Conservation (phyloP, 2,329 filamentous ascomycete genomes). For the Cladorrhinum sp. region DNA sequence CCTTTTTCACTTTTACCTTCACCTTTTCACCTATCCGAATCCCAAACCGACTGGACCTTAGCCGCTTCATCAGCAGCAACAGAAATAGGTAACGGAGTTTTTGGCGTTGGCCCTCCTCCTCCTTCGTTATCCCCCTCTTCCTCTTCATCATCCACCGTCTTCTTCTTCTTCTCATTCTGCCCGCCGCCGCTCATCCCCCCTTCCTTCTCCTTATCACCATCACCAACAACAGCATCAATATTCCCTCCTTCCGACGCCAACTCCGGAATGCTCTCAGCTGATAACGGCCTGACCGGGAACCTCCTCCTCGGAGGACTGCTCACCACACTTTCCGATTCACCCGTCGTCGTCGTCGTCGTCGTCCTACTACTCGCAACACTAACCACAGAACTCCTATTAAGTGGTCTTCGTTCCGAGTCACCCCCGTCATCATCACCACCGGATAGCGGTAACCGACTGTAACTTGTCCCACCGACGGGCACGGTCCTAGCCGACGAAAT, state of each 20-base stretch:
- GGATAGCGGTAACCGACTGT: not conserved
- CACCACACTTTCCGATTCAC: not conserved
- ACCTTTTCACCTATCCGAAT: not conserved
- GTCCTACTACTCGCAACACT: not conserved
- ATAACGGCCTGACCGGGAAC: slow-evolving; percentile 1
- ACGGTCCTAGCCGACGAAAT: not conserved
- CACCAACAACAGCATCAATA: not conserved
- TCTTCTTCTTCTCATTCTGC: not conserved
- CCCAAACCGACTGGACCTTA: slow-evolving; percentile 13
- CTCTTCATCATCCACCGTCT: not conserved
- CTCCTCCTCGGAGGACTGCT: not conserved
- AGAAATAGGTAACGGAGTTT: not conserved
- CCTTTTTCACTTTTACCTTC: not conserved
- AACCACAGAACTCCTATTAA: not conserved
- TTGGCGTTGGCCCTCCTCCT: not conserved
- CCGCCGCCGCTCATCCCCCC: not conserved
- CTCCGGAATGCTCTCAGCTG: not conserved
- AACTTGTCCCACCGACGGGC: not conserved
- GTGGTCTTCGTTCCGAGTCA: not conserved
- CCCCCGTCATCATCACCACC: not conserved
- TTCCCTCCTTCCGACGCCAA: not conserved
- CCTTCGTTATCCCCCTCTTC: not conserved
- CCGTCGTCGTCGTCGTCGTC: not conserved
- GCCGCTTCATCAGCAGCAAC: slow-evolving; percentile 13
- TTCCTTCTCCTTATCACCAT: not conserved